These are phyloP conservation scores for Diversispora eburnea DNA, from an alignment of 192 early-diverging fungal species.

Conservation along the genomic window DNA sequence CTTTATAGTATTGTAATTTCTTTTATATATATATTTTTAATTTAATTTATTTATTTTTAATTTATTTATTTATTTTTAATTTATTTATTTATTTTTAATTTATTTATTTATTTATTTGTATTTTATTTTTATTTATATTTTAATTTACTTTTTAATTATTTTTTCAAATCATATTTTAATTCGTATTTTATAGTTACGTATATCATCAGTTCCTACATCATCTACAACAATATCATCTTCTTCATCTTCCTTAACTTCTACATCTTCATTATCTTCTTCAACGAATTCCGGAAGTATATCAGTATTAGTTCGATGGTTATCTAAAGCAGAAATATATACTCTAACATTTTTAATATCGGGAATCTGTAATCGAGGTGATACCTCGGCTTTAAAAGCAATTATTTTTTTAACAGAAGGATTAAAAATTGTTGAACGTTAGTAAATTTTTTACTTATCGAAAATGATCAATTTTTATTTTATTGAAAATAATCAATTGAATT, in stretches of 20 bases:
- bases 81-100: not conserved
- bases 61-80: not conserved
- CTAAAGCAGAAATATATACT: conserved; percentile 27
- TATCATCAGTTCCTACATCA: conserved; percentile 7
- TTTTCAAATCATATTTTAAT: not conserved
- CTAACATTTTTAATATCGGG: conserved; percentile 31
- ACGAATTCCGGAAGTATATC: conserved; percentile 5
- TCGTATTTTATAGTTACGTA: conserved; percentile 17
- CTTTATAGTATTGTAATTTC: not conserved
- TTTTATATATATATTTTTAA: not conserved
- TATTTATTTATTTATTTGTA: no score
- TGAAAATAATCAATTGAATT: not conserved
- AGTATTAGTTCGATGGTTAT: conserved; percentile 27
- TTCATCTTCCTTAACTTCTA: not conserved
- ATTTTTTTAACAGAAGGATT: conserved; percentile 3
- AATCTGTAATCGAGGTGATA: conserved; percentile 28
- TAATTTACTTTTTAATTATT: not conserved
- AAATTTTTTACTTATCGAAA: not conserved
- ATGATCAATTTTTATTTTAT: not conserved
- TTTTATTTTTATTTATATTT: not conserved
- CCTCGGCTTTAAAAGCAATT: not conserved
- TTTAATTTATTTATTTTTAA: not conserved
- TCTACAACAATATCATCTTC: not conserved
- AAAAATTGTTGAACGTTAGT: conserved; percentile 3
- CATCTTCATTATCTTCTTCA: not conserved